Base-by-base conservation (phyloP, 2,329 filamentous ascomycete species). In the Fusarium lyarnte region DNA sequence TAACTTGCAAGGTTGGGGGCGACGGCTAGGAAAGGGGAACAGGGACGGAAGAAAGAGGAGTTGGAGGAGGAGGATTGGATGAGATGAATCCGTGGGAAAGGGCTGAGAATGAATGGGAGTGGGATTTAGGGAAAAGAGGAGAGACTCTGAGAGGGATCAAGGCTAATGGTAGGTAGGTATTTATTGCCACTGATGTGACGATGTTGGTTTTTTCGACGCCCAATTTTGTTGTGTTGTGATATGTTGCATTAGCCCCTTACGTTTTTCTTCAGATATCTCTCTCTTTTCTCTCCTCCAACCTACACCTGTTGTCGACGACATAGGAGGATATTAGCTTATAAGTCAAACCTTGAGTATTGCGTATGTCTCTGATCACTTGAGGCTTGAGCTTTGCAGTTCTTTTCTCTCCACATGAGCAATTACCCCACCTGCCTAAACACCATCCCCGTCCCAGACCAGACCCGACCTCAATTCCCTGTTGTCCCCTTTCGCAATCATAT, bases 391-490 rank as follows among this genome's bases (percentile, higher is more conserved):
- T 55, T 68, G 49, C 42, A 66, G 43, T 70, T 72, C 55, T 53
- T 70, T 41, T 41, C 69, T 60, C 66, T 73, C 69, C 70, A 67
- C 70, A 69, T 70, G 39, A 62, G 54, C 65, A 72, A 58, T 60
- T 59, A 62, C 70, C 70, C 65, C 69, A 72, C 70, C 60, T 58
- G 52, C 57, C 69, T 73, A 73, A 72, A 57, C 68, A 69, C 59
- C 65, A 72, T 64, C 53, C 53, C 53, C 53, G 38, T 69, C 69
- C 70, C 70, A 69, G 69, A 60, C 55, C 21, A 29, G 27, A 29
- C 27, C 27, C n/a, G 35, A 46, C 62, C 23, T 39, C 49, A 39
- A 39, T 53, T 67, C 64, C 64, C 55, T 61, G 54, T 72, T 54
- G 31, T 69, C 38, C 27, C 67, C 63, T 66, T 55, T 51, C 39